Evolutionary conservation across 164 flowering plant genomes (phyloP).

Genomic region (Macadamia integrifolia): DNA sequence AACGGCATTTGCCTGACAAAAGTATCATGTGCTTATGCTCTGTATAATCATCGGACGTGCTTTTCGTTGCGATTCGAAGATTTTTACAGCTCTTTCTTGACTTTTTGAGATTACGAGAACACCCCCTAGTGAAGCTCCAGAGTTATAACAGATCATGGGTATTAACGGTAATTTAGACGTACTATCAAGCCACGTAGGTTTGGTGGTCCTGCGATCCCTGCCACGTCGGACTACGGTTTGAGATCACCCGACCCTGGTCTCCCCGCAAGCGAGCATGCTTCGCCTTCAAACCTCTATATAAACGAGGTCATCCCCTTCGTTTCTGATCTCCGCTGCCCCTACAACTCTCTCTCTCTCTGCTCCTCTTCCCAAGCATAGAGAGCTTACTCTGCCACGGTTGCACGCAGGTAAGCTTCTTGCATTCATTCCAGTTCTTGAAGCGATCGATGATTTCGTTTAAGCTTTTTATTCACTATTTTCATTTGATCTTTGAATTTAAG

Average conservation of each 20-base stretch:
- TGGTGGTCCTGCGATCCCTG: not conserved
- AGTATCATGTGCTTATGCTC: too few relatives aligned
- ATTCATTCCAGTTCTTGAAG: not conserved
- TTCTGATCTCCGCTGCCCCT: not conserved
- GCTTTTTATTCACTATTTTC: not conserved
- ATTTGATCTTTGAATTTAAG: not conserved
- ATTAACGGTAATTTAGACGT: too few relatives aligned
- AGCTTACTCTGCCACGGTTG: not conserved
- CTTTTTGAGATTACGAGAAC: too few relatives aligned
- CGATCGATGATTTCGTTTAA: not conserved
- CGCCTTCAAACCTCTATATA: not conserved
- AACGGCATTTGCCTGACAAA: too few relatives aligned
- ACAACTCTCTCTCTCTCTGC: too few relatives aligned
- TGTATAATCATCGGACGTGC: too few relatives aligned
- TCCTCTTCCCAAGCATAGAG: too few relatives aligned
- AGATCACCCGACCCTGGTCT: conserved; percentile 3
- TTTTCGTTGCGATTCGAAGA: too few relatives aligned
- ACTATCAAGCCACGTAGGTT: too few relatives aligned
- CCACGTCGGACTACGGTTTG: conserved; percentile 11
- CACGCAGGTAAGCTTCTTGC: not conserved
- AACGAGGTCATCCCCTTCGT: not conserved
- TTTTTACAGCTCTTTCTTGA: too few relatives aligned
- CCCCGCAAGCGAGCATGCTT: conserved; percentile 6
- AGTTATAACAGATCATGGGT: too few relatives aligned
- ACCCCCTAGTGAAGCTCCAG: too few relatives aligned